Evolutionary conservation across 78 protist genomes (phyloP).

Genomic region (Chrysochromulina parva): DNA sequence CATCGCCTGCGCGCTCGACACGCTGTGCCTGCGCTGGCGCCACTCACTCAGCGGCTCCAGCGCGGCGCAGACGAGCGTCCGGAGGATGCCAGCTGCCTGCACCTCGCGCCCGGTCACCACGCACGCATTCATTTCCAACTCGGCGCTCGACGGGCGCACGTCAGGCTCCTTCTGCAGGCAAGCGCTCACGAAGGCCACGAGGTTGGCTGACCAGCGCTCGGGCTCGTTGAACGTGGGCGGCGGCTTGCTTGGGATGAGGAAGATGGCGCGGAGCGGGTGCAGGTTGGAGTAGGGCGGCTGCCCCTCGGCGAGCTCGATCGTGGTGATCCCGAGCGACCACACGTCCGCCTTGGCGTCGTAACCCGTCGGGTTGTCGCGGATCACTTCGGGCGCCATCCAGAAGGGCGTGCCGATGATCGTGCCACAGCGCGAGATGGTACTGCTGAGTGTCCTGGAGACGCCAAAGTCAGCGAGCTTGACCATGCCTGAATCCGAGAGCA

Average conservation of each 20-base stretch:
- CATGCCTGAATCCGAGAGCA: background rate
- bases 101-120: background rate
- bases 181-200: slow-evolving; percentile 83
- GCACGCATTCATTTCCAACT: background rate
- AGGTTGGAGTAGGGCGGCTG: slow-evolving; percentile 92
- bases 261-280: slow-evolving; percentile 91
- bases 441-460: slow-evolving; percentile 17
- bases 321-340: slow-evolving; percentile 99
- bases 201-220: slow-evolving; percentile 61
- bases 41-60: background rate
- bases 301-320: slow-evolving; percentile 95
- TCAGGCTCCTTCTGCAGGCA: slow-evolving; percentile 90
- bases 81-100: background rate
- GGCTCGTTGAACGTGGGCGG: slow-evolving; percentile 91
- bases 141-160: background rate
- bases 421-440: background rate
- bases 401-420: slow-evolving; percentile 60
- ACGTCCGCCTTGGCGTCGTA: slow-evolving; percentile 91
- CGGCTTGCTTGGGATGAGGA: slow-evolving; percentile 86
- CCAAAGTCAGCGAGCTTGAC: slow-evolving; percentile 54
- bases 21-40: too few relatives aligned
- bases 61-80: background rate
- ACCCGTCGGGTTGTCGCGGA: background rate
- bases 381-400: slow-evolving; percentile 97
- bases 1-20: background rate